Evolutionary conservation across 1,139 yeast genomes (phyloP).

Genomic region (Saccharomyces hybrid): DNA sequence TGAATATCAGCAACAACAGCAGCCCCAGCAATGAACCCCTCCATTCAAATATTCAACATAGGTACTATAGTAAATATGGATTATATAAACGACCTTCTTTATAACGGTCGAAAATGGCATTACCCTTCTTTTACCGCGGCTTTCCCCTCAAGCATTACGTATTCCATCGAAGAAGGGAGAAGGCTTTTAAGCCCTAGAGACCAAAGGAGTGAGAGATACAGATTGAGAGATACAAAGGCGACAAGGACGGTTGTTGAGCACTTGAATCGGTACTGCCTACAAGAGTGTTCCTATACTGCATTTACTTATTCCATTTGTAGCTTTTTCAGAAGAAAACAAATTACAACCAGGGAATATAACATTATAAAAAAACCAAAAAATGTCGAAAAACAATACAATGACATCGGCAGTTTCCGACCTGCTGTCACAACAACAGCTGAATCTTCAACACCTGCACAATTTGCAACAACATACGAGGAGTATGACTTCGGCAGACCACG

Average conservation of each 20-base stretch:
- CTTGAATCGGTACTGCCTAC: background rate
- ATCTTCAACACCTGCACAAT: slow-evolving; percentile 29
- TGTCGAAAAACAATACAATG: slow-evolving; percentile 34
- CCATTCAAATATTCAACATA: too few species aligned
- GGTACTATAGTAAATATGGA: background rate
- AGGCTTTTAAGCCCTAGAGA: background rate
- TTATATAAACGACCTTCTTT: background rate
- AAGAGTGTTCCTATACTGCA: background rate
- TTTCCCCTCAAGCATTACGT: background rate
- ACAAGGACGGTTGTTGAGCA: background rate
- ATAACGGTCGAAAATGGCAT: background rate
- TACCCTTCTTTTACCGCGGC: background rate
- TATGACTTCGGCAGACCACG: slow-evolving; percentile 7
- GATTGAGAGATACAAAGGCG: background rate
- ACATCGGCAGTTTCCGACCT: slow-evolving; percentile 30
- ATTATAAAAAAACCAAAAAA: slow-evolving; percentile 2
- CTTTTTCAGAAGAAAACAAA: background rate
- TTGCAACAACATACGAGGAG: slow-evolving; percentile 24
- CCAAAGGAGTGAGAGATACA: background rate
- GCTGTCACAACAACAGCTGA: slow-evolving; percentile 34
- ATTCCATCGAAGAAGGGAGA: background rate
- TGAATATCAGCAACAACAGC: slow-evolving; percentile 3
- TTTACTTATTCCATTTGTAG: background rate
- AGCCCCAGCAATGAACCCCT: background rate
- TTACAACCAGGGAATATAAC: background rate